Evolutionary conservation across 1,284 basidiomycete species (phyloP).

Genomic region (Heliocybe sulcata): DNA sequence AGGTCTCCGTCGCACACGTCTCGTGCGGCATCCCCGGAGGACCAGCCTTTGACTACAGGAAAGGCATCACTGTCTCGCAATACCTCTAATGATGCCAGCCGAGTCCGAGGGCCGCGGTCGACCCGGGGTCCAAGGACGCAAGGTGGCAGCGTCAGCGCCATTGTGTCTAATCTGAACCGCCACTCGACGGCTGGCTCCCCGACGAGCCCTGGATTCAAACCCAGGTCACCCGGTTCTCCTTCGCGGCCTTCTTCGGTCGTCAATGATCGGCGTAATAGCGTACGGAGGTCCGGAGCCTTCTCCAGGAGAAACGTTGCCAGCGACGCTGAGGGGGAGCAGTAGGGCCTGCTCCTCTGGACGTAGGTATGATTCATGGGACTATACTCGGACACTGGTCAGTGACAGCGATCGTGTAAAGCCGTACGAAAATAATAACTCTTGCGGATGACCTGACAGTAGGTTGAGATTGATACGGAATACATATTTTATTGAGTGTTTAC

Average conservation of each 20-base stretch:
- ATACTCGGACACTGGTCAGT: not conserved
- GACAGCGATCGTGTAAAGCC: no score
- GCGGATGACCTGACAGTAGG: no score
- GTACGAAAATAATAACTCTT: no score
- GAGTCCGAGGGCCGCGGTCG: slow-evolving; percentile 46
- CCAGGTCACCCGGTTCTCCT: slow-evolving; percentile 13
- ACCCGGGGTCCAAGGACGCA: slow-evolving; percentile 35
- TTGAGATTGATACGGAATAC: no score
- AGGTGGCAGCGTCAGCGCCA: slow-evolving; percentile 40
- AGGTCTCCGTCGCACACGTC: slow-evolving; percentile 36
- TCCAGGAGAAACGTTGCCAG: slow-evolving; percentile 73
- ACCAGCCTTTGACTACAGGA: slow-evolving; percentile 21
- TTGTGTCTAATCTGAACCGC: slow-evolving; percentile 51
- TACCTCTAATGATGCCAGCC: slow-evolving; percentile 35
- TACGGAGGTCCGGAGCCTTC: slow-evolving; percentile 45
- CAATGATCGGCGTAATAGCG: slow-evolving; percentile 27
- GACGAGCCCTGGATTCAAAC: slow-evolving; percentile 5
- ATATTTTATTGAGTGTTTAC: no score
- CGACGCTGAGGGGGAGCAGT: slow-evolving; percentile 58
- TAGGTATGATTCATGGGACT: not conserved
- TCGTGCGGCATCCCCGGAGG: slow-evolving; percentile 26
- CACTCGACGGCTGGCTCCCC: slow-evolving; percentile 28
- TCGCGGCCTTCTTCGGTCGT: slow-evolving; percentile 16
- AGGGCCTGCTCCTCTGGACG: not conserved
- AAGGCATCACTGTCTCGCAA: slow-evolving; percentile 31